A percentile compares a stretch with the other conserved stretches of the same genome.
phyloP scores from a whole-genome alignment of 2,329 filamentous ascomycete genomes.

The Fusarium papillatum region DNA sequence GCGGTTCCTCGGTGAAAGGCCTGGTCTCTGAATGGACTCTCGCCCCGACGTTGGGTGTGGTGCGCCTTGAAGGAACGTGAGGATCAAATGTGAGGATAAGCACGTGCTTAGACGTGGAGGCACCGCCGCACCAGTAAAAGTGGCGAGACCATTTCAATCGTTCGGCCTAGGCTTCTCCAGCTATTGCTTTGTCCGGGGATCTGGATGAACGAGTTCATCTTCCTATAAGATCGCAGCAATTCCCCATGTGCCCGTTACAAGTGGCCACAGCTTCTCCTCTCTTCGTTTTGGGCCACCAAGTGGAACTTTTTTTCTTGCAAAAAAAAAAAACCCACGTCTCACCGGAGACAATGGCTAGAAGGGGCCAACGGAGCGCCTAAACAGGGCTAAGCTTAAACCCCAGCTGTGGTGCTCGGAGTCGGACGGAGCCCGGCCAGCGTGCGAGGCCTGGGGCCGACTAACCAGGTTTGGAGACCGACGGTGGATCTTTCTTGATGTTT shows the following conservation, averaged over 20 bases:
- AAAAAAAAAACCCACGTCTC: neutral
- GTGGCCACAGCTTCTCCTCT: slow-evolving; percentile 5
- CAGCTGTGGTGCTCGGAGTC: neutral
- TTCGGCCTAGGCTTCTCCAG: neutral
- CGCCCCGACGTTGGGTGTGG: neutral
- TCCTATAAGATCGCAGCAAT: slow-evolving; percentile 27
- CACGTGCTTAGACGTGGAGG: neutral
- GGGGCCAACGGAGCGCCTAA: slow-evolving; percentile 12
- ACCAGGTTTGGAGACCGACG: slow-evolving; percentile 28
- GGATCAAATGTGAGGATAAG: neutral
- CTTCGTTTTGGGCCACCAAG: slow-evolving; percentile 12
- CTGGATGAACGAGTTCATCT: slow-evolving; percentile 8
- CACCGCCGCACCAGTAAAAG: neutral
- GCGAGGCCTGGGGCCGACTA: slow-evolving; percentile 12
- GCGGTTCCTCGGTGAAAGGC: neutral
- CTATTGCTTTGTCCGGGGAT: neutral
- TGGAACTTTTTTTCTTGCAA: neutral
- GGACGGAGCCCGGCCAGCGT: neutral
- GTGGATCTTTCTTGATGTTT: slow-evolving; percentile 19
- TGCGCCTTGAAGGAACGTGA: neutral
- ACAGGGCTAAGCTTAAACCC: slow-evolving; percentile 8
- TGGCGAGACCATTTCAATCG: neutral
- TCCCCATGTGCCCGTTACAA: slow-evolving; percentile 37
- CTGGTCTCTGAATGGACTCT: neutral
- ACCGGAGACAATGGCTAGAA: slow-evolving; percentile 3